phyloP scores from a whole-genome alignment of 2,329 filamentous ascomycete species.

The Myriosclerotinia duriaeana region DNA sequence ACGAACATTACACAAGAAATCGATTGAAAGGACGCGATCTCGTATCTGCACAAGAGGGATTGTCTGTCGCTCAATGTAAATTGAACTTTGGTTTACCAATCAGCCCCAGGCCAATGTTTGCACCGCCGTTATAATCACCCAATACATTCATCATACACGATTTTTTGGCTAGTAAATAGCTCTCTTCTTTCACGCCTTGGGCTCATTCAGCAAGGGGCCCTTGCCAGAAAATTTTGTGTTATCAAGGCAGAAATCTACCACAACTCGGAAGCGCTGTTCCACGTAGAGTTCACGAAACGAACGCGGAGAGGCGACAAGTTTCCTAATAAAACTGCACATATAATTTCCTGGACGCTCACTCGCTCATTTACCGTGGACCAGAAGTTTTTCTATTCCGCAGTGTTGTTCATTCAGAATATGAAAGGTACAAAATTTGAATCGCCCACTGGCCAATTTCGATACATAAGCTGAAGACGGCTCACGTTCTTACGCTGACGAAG shows the following conservation, averaged over 20 bases:
- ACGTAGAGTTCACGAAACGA: neutral
- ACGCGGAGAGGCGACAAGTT: too few relatives aligned
- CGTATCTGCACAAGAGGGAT: neutral
- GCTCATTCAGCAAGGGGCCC: neutral
- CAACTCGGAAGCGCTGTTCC: neutral
- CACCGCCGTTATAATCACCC: neutral
- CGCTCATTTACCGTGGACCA: neutral
- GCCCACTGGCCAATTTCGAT: too few relatives aligned
- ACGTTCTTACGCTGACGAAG: too few relatives aligned
- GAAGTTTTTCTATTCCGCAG: neutral
- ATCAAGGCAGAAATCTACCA: too few relatives aligned
- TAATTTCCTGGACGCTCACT: neutral
- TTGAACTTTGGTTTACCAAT: neutral
- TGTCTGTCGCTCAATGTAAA: too few relatives aligned
- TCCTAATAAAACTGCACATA: neutral
- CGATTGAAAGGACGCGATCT: neutral
- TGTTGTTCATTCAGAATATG: too few relatives aligned
- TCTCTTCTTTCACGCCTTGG: neutral
- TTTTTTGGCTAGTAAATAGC: neutral
- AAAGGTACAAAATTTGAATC: neutral
- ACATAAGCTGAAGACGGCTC: too few relatives aligned
- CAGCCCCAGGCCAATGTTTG: neutral
- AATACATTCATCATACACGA: neutral
- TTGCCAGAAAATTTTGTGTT: neutral
- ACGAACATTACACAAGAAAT: neutral